Conservation (phyloP, 2,329 filamentous ascomycete genomes). For the Talaromyces pinophilus region DNA sequence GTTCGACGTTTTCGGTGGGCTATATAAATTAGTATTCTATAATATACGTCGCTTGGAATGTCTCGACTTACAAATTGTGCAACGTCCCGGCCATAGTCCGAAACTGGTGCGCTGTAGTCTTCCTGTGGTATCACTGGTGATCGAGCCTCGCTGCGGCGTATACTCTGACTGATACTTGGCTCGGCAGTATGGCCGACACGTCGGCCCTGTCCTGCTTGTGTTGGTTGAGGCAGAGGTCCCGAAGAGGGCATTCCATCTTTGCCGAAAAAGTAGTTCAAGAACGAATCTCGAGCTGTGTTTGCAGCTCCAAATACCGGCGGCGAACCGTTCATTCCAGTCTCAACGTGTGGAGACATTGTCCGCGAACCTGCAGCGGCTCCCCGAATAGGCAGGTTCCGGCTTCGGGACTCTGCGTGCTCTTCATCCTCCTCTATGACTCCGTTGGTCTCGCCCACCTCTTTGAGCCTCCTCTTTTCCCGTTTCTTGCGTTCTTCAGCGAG, state of each 20-base stretch:
- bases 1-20: conserved; percentile 62
- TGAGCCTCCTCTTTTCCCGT: conserved; percentile 77
- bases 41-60: not conserved
- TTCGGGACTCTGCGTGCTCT: conserved; percentile 58
- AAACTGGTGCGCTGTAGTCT: conserved; percentile 36
- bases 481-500: conserved; percentile 83
- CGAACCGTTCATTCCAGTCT: conserved; percentile 61
- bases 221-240: conserved; percentile 45
- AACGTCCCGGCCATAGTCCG: conserved; percentile 46
- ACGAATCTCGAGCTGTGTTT: conserved; percentile 77
- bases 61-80: conserved; percentile 51
- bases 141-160: conserved; percentile 63
- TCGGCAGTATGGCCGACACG: conserved; percentile 79
- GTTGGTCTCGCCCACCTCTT: conserved; percentile 77
- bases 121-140: conserved; percentile 49
- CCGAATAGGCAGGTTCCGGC: conserved; percentile 57
- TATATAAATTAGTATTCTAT: conserved; percentile 25
- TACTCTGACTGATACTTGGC: conserved; percentile 79
- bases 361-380: conserved; percentile 63
- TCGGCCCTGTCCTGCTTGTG: conserved; percentile 49
- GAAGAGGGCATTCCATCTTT: conserved; percentile 68
- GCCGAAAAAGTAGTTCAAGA: conserved; percentile 98
- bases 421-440: conserved; percentile 71
- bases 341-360: conserved; percentile 80
- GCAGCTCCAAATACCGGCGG: conserved; percentile 63